These are phyloP conservation scores for Backusella morwellensis DNA, from an alignment of 192 early-diverging fungal species.

Conservation along the genomic window DNA sequence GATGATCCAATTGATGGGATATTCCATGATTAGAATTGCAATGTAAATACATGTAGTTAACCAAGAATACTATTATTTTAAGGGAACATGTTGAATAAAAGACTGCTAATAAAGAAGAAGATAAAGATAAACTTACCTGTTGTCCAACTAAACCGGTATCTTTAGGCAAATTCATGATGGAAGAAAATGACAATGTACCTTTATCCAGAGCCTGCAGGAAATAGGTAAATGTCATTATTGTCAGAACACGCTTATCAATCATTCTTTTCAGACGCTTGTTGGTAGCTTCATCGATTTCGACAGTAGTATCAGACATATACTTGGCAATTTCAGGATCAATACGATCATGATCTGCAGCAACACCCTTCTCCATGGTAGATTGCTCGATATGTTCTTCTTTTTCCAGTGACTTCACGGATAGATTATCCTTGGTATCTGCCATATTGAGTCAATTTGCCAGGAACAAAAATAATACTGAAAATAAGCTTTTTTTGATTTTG, in stretches of 20 bases:
- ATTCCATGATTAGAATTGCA: conserved; percentile 22
- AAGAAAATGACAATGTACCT: conserved; percentile 19
- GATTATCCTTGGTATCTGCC: background rate
- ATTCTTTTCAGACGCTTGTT: conserved; percentile 13
- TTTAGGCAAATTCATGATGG: conserved; percentile 18
- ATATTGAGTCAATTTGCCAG: background rate
- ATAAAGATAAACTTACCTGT: background rate
- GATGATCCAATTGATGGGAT: conserved; percentile 14
- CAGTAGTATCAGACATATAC: conserved; percentile 1
- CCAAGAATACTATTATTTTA: conserved; percentile 13
- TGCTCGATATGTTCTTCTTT: background rate
- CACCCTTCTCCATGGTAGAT: background rate
- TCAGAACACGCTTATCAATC: conserved; percentile 15
- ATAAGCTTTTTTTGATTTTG: background rate
- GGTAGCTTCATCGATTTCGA: conserved; percentile 16
- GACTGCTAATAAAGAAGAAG: background rate
- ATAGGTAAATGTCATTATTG: conserved; percentile 18
- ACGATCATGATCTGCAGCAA: conserved; percentile 11
- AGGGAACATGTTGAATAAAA: background rate
- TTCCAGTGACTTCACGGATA: background rate
- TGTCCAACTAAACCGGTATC: conserved; percentile 13
- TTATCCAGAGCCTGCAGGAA: conserved; percentile 26
- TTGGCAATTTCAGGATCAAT: conserved; percentile 22
- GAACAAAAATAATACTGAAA: background rate
- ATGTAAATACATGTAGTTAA: conserved; percentile 25